Base-by-base conservation (phyloP, 441 rosid genomes). In the Erysimum pusillum region DNA sequence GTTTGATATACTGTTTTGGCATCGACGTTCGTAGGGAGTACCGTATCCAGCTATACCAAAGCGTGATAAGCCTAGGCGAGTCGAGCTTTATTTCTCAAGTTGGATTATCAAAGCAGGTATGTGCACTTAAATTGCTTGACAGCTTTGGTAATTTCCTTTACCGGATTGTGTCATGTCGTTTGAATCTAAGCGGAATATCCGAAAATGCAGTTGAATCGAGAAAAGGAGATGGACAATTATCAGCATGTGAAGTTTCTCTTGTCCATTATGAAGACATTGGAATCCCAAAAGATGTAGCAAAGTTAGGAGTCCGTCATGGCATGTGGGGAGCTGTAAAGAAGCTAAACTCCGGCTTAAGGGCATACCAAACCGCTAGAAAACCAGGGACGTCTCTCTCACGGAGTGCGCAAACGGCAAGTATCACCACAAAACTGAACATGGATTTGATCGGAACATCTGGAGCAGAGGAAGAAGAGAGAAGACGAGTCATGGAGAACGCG, bases 261-360 rank as follows among this genome's bases (percentile, higher is more conserved):
- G 81, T 94, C 35, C 98, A 94, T 69, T 86, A 82, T 6, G 99
- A 94, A 83, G 99, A 94, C 80, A 91, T 94, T 98, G 97, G 97
- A 15, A 92, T 94, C 78, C 99, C 99, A 38, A 92, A 87, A 88
- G 99, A 94, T n/a, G 98, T 94, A 51, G 99, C 98, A 0, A 94
- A 92, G 84, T 63, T 94, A 84, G 99, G 94, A 32, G 80, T 94
- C 44, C 94, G 99, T 13, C 99, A 94, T 74, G 99, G 96, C 56
- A 92, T 92, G 98, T 92, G 98, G 99, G 98, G 98, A 76, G 89
- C 97, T 0, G 86, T 91, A 63, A 94, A 90, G 83, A 94, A 91
- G 80, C 74, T 92, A 61, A 92, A 92, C 76, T 84, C 91, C 0
- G 97, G 97, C 28, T 77, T 94, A 85, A 87, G 97, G 79, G 92